Conservation (phyloP, 176 grass and related monocot species). For the Metroxylon sagu region DNA sequence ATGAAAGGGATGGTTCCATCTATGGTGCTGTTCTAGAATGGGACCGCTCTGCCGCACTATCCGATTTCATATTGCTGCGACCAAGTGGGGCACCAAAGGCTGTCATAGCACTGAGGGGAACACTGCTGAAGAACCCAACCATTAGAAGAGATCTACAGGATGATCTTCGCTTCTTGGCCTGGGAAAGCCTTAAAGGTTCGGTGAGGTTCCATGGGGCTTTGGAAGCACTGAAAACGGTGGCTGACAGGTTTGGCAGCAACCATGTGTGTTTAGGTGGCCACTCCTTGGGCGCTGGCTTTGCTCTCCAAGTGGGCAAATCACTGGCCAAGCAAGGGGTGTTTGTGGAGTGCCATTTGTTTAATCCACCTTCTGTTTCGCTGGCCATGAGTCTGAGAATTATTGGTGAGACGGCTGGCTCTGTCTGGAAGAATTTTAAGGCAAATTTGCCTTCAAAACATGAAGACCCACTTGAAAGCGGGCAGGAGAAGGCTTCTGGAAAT, state of each 20-base stretch:
- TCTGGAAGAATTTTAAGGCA: conserved; percentile 42
- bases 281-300: conserved; percentile 75
- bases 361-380: conserved; percentile 77
- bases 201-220: conserved; percentile 61
- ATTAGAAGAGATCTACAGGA: conserved; percentile 49
- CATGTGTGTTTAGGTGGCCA: conserved; percentile 62
- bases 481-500: conserved; percentile 1
- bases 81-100: conserved; percentile 50
- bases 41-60: conserved; percentile 54
- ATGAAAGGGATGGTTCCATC: conserved; percentile 66
- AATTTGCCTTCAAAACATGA: conserved; percentile 29
- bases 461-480: neutral
- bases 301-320: conserved; percentile 75
- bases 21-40: conserved; percentile 76
- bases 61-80: conserved; percentile 35
- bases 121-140: conserved; percentile 43
- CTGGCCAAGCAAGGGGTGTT: conserved; percentile 64
- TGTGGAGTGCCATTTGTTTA: conserved; percentile 92
- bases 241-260: conserved; percentile 18
- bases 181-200: conserved; percentile 74
- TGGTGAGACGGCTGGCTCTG: conserved; percentile 50
- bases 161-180: conserved; percentile 65
- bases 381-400: conserved; percentile 54
- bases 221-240: conserved; percentile 33
- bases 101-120: conserved; percentile 59